Conservation (phyloP, 345 rosid genomes). For the Euphorbia peplus region DNA sequence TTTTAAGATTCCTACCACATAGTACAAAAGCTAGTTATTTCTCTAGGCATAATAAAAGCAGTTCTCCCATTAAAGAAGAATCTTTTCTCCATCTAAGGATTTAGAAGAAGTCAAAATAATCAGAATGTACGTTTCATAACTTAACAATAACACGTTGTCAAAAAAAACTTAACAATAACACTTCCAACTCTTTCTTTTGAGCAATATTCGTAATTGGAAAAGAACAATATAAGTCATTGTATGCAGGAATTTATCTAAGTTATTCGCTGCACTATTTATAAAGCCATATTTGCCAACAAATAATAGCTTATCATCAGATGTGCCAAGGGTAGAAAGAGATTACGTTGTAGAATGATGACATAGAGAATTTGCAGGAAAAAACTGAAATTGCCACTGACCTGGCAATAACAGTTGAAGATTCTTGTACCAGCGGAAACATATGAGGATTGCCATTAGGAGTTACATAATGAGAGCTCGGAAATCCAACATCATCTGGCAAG, state of each 20-base stretch:
- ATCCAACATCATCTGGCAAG: constrained; percentile 12
- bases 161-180: too few species aligned
- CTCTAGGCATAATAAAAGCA: background rate
- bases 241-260: too few species aligned
- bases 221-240: background rate
- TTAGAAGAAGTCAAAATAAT: background rate
- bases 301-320: background rate
- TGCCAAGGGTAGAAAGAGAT: background rate
- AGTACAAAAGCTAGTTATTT: background rate
- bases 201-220: background rate
- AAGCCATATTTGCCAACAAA: background rate
- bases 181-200: too few species aligned
- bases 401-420: constrained; percentile 5
- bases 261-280: background rate
- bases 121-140: background rate
- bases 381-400: constrained; percentile 7
- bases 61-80: background rate
- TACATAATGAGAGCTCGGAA: constrained; percentile 1
- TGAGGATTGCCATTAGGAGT: background rate
- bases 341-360: background rate
- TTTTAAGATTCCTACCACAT: background rate
- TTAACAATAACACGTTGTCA: background rate
- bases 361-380: background rate
- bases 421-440: background rate
- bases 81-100: background rate